Percentiles rank a stretch among this genome's conserved stretches.
These are phyloP conservation scores for Ophiostoma piceae DNA, from an alignment of 2,329 filamentous ascomycete genomes.

Conservation along the genomic window DNA sequence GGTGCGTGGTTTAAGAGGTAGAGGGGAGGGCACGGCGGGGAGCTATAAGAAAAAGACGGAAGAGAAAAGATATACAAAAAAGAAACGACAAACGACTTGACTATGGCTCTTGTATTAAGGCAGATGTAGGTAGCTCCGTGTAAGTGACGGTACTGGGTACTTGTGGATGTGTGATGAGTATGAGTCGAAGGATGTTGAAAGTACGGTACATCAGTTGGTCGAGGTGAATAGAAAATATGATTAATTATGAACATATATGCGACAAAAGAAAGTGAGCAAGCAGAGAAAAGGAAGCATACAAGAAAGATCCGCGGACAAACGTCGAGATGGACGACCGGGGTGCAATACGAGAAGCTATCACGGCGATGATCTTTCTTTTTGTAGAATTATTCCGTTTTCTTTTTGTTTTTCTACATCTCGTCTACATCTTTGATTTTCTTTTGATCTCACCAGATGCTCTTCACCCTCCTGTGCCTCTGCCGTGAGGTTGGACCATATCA, in stretches of 20 bases:
- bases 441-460: too few species aligned
- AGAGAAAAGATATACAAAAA: not conserved
- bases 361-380: slow-evolving; percentile 4
- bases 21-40: not conserved
- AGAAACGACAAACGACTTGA: not conserved
- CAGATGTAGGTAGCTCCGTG: not conserved
- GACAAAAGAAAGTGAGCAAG: not conserved
- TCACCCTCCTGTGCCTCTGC: too few species aligned
- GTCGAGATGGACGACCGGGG: not conserved
- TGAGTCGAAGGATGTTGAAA: not conserved
- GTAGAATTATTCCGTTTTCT: not conserved
- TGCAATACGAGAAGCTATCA: not conserved
- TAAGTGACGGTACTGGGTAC: slow-evolving; percentile 1
- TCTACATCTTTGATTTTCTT: too few species aligned
- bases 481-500: too few species aligned
- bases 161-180: not conserved
- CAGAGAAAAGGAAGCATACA: not conserved
- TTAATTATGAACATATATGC: not conserved
- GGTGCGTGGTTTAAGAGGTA: not conserved
- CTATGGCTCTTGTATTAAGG: not conserved
- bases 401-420: not conserved
- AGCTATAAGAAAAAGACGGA: not conserved
- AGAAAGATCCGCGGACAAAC: not conserved
- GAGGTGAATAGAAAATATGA: not conserved
- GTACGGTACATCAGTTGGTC: not conserved